Evolutionary conservation across 169 alveolate species (phyloP), one percentile per base, ranked within the genome.

Genomic region (Toxoplasma gondii): DNA sequence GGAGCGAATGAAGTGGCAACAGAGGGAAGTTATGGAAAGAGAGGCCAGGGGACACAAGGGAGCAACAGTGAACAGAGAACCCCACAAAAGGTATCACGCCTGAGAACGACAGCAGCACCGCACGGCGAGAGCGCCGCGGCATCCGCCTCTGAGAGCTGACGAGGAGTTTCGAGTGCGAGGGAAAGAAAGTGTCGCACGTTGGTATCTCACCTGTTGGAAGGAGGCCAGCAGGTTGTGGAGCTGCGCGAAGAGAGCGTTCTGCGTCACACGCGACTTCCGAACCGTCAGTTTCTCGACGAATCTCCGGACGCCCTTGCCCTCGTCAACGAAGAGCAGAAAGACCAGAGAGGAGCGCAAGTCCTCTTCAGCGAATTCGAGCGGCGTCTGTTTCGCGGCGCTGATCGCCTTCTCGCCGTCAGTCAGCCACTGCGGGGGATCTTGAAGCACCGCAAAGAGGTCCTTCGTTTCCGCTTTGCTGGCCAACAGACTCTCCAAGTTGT

Each of bases 221-320:
- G 84, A 74, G 1, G 84, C 84, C 45, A 74, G 84, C 27, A 74
- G 84, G 84, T 36, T 31, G 44, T 31, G 84, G 17, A 74, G 84
- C 12, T 74, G 39, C 43, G 44, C 44, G 84, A 74, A 74, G 44
- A 36, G 49, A 1, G 44, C 84, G 44, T 19, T 31, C 44, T 74
- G 84, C 2, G 84, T 0, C 17, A 12, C 38, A 1, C 84, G 22
- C 5, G 39, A 36, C 39, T 74, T 74, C 9, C 27, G 38, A 17
- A 74, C 22, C 24, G 24, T 22, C 43, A 74, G 44, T 31, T 12
- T 31, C 43, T 74, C 84, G 24, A 74, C 84, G 22, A 22, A 31
- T n/a, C 84, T 22, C 16, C 44, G 39, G 16, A 82, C 69, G 91
- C 94, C 94, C 43, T 82, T 58, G 84, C 94, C 94, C 58, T 91